Evolutionary conservation across 169 alveolate species (phyloP), one percentile per base, ranked within the genome.

Genomic region (Plasmodium malariae): DNA sequence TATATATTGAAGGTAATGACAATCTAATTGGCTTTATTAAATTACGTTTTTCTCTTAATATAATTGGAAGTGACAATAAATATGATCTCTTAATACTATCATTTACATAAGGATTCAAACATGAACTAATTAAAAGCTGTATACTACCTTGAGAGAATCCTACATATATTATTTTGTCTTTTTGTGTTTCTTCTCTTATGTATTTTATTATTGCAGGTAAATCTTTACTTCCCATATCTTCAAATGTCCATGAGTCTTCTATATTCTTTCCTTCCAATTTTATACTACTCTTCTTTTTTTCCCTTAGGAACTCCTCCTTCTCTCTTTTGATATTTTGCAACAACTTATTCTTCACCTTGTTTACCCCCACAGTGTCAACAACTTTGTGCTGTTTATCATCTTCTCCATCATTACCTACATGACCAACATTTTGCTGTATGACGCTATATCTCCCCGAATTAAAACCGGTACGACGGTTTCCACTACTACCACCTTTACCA

Each of bases 61-160:
- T 63, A 62, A 78, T 63, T 1, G 89, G 89, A 7, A 78, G 37
- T 24, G 89, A 51, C 36, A 78, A 19, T 48, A 78, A 68, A 37
- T 78, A 78, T 26, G 69, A 62, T 12, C 65, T 6, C 9, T 62
- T 49, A 43, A 78, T 78, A 37, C 89, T 78, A 3, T 48, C 48
- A 12, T 65, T 62, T 17, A 78, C 78, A 30, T 62, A 78, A 3
- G 21, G 65, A 36, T 62, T 78, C 54, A 78, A 11, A 17, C 72
- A 78, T 0, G 60, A 62, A 36, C 89, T 17, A 3, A 78, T n/a
- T 21, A 78, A 17, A 12, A 78, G 24, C 26, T 62, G 76, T 6
- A 78, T 36, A 78, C 78, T 62, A 3, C 89, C 89, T 63, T 78
- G 89, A 7, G 89, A 78, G 19, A 78, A 78, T 4, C 89, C 89